Evolutionary conservation across 257 asterid genomes (phyloP).

Genomic region (Haberlea rhodopensis): DNA sequence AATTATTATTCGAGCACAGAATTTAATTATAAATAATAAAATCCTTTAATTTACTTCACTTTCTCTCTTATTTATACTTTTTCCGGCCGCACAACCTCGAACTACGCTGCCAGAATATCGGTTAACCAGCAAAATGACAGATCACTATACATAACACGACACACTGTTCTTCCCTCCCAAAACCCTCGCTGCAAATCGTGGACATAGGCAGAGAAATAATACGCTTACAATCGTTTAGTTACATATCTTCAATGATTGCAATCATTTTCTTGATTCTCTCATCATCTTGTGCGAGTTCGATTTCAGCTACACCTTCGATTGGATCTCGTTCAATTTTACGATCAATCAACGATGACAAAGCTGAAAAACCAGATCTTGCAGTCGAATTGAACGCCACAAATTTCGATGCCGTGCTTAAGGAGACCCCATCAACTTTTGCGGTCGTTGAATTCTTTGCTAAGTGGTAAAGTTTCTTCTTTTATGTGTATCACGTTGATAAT

Average conservation of each 20-base stretch:
- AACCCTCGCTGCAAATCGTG: neutral
- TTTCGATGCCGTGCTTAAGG: constrained; percentile 66
- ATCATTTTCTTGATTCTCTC: constrained; percentile 35
- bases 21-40: no score
- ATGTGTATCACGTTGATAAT: neutral
- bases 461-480: constrained; percentile 48
- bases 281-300: constrained; percentile 18
- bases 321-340: constrained; percentile 75
- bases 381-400: constrained; percentile 70
- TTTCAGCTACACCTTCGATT: constrained; percentile 29
- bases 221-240: neutral
- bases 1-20: no score
- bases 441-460: constrained; percentile 86
- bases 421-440: constrained; percentile 67
- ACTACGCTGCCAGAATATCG: neutral
- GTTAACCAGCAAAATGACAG: neutral
- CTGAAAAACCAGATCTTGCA: constrained; percentile 47
- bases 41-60: no score
- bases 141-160: neutral
- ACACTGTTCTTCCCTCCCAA: neutral
- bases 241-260: constrained; percentile 32
- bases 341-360: constrained; percentile 37
- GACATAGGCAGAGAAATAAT: neutral
- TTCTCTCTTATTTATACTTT: no score
- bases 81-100: no score